phyloP scores from a whole-genome alignment of 306 rosid genomes.

The Echinosophora koreensis region DNA sequence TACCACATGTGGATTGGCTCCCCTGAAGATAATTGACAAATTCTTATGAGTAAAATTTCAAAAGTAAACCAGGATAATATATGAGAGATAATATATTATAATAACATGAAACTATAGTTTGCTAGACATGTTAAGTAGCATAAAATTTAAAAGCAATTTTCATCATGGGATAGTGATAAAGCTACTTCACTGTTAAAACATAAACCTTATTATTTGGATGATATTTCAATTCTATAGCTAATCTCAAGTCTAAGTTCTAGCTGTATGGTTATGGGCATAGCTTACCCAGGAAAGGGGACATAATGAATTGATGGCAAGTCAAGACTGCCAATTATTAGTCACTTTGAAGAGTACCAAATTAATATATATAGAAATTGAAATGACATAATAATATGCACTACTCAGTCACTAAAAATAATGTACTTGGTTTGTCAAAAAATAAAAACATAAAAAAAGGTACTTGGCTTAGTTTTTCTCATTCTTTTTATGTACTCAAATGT shows the following conservation, averaged over 20 bases:
- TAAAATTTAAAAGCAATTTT: neutral
- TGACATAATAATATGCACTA: neutral
- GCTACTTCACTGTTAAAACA: conserved; percentile 15
- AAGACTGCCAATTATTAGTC: neutral
- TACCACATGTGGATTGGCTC: conserved; percentile 58
- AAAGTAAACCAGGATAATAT: neutral
- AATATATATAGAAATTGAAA: neutral
- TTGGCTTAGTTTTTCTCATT: no score
- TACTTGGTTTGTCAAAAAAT: no score
- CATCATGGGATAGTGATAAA: neutral
- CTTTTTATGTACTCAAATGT: no score
- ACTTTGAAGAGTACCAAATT: conserved; percentile 4
- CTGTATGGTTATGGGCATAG: conserved; percentile 17
- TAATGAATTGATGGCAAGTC: neutral
- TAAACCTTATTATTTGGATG: conserved; percentile 21
- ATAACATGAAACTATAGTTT: conserved; percentile 14
- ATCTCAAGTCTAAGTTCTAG: neutral
- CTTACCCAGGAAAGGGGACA: conserved; percentile 22
- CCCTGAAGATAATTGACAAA: conserved; percentile 59
- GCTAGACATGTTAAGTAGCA: neutral
- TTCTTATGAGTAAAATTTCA: conserved; percentile 7
- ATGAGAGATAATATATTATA: neutral
- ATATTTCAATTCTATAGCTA: conserved; percentile 20
- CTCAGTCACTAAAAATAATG: neutral
- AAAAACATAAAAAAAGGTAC: no score